Conservation (phyloP, 2,329 filamentous ascomycete species). For the Monilinia fructicola region DNA sequence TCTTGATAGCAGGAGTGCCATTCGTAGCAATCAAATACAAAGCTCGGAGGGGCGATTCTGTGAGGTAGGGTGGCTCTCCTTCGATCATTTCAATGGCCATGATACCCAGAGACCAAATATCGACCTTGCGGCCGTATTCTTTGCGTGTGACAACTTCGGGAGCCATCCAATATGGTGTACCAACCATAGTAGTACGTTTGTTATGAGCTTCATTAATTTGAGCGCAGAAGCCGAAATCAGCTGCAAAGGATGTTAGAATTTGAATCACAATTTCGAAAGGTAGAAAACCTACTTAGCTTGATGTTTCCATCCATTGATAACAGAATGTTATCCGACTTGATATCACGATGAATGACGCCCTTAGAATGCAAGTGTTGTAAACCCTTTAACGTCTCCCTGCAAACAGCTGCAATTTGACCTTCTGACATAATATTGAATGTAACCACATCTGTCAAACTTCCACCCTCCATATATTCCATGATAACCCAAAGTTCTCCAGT, state of each 20-base stretch:
- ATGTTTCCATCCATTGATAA: constrained; percentile 93
- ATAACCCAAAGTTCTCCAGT: constrained; percentile 94
- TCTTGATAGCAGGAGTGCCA: constrained; percentile 92
- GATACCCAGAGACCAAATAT: constrained; percentile 97
- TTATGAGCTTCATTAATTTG: constrained; percentile 97
- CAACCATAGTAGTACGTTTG: constrained; percentile 98
- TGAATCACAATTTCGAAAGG: neutral
- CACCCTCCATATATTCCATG: constrained; percentile 99
- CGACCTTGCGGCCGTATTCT: constrained; percentile 96
- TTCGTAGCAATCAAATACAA: constrained; percentile 97
- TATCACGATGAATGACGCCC: constrained; percentile 96
- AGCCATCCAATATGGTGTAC: constrained; percentile 99
- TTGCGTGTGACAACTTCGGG: constrained; percentile 96
- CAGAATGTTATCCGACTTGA: constrained; percentile 98
- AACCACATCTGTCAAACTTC: constrained; percentile 94
- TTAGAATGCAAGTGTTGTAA: constrained; percentile 96
- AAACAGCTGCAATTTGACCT: constrained; percentile 93
- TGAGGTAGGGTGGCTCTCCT: constrained; percentile 94
- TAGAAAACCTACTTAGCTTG: constrained; percentile 76
- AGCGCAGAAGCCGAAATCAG: constrained; percentile 97
- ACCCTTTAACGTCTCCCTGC: constrained; percentile 86
- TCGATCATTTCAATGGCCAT: constrained; percentile 99
- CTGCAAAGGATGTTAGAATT: constrained; percentile 50
- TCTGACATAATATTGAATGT: constrained; percentile 99
- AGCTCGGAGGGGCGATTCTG: constrained; percentile 87